phyloP scores from a whole-genome alignment of 2,329 filamentous ascomycete species.

The Fusarium falciforme region DNA sequence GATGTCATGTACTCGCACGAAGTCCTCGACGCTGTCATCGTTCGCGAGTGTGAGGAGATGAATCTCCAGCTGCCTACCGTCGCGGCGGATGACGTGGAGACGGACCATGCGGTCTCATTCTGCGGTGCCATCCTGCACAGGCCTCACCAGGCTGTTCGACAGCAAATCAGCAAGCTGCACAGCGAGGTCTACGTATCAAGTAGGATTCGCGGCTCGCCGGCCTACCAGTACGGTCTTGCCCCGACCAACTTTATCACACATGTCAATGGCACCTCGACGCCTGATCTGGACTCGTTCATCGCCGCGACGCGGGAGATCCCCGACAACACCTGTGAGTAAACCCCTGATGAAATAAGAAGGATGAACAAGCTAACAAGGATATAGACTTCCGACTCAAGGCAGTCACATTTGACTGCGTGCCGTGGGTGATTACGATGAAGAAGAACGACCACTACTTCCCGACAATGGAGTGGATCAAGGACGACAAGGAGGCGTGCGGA shows the following conservation, averaged over 20 bases:
- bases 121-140: slow-evolving; percentile 94
- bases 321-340: slow-evolving; percentile 84
- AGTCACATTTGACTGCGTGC: slow-evolving; percentile 98
- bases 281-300: slow-evolving; percentile 84
- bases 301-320: slow-evolving; percentile 86
- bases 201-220: slow-evolving; percentile 82
- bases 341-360: neutral
- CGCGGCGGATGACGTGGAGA: slow-evolving; percentile 90
- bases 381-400: slow-evolving; percentile 92
- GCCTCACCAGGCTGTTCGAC: slow-evolving; percentile 94
- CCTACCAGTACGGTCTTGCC: slow-evolving; percentile 90
- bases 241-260: slow-evolving; percentile 98
- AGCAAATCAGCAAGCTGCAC: slow-evolving; percentile 96
- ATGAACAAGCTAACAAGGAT: slow-evolving; percentile 24
- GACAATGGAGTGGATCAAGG: slow-evolving; percentile 77
- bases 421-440: slow-evolving; percentile 99
- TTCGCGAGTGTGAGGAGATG: slow-evolving; percentile 86
- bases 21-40: slow-evolving; percentile 83
- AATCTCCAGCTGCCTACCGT: slow-evolving; percentile 84
- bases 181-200: slow-evolving; percentile 97
- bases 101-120: slow-evolving; percentile 90
- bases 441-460: slow-evolving; percentile 98
- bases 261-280: slow-evolving; percentile 89
- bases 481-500: slow-evolving; percentile 66
- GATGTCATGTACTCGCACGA: slow-evolving; percentile 97